Percentiles rank a stretch among this genome's conserved stretches.
Conservation (phyloP, 78 protist species). For the Pirum gemmata region DNA sequence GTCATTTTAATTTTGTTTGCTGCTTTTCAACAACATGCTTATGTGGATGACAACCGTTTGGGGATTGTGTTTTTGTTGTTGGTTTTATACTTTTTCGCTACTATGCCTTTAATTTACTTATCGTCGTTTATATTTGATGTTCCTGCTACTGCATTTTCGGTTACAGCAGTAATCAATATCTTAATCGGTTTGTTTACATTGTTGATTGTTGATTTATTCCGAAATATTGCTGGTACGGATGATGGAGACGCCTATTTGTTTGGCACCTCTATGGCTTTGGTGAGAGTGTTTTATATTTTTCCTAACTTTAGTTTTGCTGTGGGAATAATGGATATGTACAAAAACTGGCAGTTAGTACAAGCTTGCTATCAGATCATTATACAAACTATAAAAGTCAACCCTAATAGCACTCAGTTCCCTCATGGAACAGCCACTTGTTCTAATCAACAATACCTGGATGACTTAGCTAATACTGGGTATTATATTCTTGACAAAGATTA, state of each 20-base stretch:
- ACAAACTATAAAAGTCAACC: too few relatives aligned
- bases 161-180: too few relatives aligned
- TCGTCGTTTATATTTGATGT: not conserved
- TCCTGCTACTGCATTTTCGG: slow-evolving; percentile 30
- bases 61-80: not conserved
- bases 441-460: too few relatives aligned
- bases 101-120: slow-evolving; percentile 21
- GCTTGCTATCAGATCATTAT: not conserved
- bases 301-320: slow-evolving; percentile 26
- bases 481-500: too few relatives aligned
- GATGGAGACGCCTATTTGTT: not conserved
- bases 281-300: not conserved
- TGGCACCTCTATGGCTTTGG: not conserved
- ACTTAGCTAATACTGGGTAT: too few relatives aligned
- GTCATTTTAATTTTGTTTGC: not conserved
- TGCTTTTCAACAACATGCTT: not conserved
- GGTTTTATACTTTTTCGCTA: slow-evolving; percentile 6
- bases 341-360: slow-evolving; percentile 39
- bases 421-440: too few relatives aligned
- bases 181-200: too few relatives aligned
- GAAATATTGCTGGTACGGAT: too few relatives aligned
- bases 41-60: not conserved
- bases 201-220: too few relatives aligned
- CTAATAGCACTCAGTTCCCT: too few relatives aligned
- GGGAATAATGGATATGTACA: slow-evolving; percentile 39